Evolutionary conservation across 768 basidiomycete species (phyloP).

Genomic region (Saitozyma sp.): DNA sequence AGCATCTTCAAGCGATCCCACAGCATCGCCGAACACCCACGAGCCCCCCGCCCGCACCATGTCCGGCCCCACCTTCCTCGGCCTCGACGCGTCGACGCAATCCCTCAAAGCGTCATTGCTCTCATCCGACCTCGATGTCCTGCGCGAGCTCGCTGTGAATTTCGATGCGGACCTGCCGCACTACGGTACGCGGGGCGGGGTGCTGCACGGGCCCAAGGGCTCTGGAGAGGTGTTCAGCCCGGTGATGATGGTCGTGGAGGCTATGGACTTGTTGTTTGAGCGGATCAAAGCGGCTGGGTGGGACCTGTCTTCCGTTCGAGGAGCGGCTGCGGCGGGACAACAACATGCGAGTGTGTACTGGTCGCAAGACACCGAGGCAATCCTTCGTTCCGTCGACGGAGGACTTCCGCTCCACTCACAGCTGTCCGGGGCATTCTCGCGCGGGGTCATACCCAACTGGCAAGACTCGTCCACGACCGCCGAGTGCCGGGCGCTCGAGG

Average conservation of each 20-base stretch:
- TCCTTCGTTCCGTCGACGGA: constrained; percentile 62
- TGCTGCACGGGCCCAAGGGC: constrained; percentile 54
- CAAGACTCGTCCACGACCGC: constrained; percentile 81
- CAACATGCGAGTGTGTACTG: constrained; percentile 80
- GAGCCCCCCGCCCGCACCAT: neutral
- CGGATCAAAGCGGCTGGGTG: constrained; percentile 39
- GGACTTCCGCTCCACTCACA: constrained; percentile 61
- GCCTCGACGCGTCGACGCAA: constrained; percentile 84
- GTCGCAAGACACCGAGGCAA: constrained; percentile 61
- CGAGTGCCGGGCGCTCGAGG: constrained; percentile 71
- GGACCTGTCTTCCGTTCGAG: constrained; percentile 26
- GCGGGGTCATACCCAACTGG: constrained; percentile 76
- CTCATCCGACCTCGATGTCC: constrained; percentile 60
- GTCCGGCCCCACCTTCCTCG: constrained; percentile 60
- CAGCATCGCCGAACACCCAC: no score
- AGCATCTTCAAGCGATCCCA: no score
- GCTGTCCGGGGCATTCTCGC: constrained; percentile 68
- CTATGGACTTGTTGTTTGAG: constrained; percentile 73
- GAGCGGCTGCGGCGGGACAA: constrained; percentile 41
- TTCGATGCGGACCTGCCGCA: constrained; percentile 77
- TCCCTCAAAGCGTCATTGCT: constrained; percentile 66
- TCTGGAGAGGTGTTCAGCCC: constrained; percentile 76
- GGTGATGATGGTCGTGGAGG: constrained; percentile 80
- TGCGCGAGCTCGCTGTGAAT: constrained; percentile 71
- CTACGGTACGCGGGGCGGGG: constrained; percentile 47